phyloP scores from a whole-genome alignment of 2,329 filamentous ascomycete species.

The Ophiostoma novo-ulmi region DNA sequence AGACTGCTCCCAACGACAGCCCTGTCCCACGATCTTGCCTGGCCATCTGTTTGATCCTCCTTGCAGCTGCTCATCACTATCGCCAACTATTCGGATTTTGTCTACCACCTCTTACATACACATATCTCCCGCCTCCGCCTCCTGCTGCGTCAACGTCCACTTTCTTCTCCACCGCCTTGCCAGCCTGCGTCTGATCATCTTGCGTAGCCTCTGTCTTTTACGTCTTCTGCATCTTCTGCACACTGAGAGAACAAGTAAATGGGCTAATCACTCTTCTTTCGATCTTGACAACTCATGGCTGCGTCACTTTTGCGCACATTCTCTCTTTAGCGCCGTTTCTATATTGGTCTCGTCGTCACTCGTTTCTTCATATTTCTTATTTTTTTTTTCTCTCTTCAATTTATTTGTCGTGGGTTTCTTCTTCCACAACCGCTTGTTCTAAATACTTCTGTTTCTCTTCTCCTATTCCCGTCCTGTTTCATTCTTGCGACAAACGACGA shows the following conservation, averaged over 20 bases:
- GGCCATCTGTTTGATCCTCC: neutral
- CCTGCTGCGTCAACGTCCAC: constrained; percentile 3
- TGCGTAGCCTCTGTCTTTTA: neutral
- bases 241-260: neutral
- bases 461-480: neutral
- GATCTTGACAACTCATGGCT: constrained; percentile 12
- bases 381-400: neutral
- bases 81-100: neutral
- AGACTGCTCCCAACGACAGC: neutral
- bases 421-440: neutral
- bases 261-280: neutral
- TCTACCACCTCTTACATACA: too few species aligned
- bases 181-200: neutral
- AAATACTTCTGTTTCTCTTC: neutral
- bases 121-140: too few species aligned
- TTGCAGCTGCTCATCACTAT: too few species aligned
- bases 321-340: constrained; percentile 11
- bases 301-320: constrained; percentile 18
- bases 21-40: neutral
- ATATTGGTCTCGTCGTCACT: constrained; percentile 13
- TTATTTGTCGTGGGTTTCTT: neutral
- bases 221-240: neutral
- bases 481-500: constrained; percentile 7
- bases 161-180: neutral
- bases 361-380: neutral